Conservation (phyloP, 2,329 filamentous ascomycete species). For the Ceratocystis cubensis region DNA sequence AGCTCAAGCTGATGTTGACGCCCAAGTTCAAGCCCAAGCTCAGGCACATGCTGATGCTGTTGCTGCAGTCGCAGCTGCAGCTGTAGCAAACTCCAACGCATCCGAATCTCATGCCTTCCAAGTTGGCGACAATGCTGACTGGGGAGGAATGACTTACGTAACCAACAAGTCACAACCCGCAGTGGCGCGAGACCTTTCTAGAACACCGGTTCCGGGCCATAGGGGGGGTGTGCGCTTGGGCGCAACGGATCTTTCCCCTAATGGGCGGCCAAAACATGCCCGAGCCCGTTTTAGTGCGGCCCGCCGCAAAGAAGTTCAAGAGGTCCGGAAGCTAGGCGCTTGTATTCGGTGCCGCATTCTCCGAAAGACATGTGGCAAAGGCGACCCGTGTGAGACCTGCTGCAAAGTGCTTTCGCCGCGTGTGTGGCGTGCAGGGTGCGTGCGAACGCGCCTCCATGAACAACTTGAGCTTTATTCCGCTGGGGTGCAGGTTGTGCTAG, state of each 20-base stretch:
- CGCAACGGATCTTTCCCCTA: slow-evolving; percentile 31
- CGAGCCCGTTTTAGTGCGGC: slow-evolving; percentile 45
- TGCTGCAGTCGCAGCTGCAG: slow-evolving; percentile 25
- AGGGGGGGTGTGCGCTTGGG: slow-evolving; percentile 44
- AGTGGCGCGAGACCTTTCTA: slow-evolving; percentile 14
- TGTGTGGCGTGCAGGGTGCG: slow-evolving; percentile 53
- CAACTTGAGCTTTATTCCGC: slow-evolving; percentile 52
- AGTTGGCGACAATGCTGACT: slow-evolving; percentile 26
- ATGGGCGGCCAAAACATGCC: slow-evolving; percentile 40
- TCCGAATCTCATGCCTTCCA: slow-evolving; percentile 24
- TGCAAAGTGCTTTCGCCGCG: slow-evolving; percentile 50
- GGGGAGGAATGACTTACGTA: slow-evolving; percentile 43
- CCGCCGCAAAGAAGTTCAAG: slow-evolving; percentile 52
- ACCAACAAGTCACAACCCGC: slow-evolving; percentile 25
- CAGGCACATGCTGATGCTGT: slow-evolving; percentile 22
- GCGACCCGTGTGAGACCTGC: slow-evolving; percentile 50
- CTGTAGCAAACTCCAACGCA: slow-evolving; percentile 25
- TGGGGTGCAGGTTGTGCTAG: slow-evolving; percentile 49
- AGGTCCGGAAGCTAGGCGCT: slow-evolving; percentile 51
- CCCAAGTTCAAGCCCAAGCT: neutral
- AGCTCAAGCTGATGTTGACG: slow-evolving; percentile 21
- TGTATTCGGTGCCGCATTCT: slow-evolving; percentile 55
- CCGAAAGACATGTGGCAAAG: slow-evolving; percentile 53
- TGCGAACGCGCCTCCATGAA: slow-evolving; percentile 49
- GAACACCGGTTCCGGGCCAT: slow-evolving; percentile 28